Evolutionary conservation across 768 basidiomycete genomes (phyloP).

Genomic region (Tricholoma bakamatsutake): DNA sequence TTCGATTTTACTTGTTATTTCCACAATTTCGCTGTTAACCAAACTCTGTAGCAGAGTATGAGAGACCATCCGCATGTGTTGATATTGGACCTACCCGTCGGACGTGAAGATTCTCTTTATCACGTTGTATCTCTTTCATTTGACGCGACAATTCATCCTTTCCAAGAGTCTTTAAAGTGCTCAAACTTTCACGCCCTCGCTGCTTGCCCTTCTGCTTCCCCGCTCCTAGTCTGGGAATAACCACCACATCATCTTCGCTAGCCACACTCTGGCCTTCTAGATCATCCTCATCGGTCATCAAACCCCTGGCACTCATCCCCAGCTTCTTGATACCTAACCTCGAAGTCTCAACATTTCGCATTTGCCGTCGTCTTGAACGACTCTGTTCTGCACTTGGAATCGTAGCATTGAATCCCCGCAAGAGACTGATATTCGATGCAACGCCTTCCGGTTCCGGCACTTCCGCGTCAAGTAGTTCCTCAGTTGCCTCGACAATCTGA

Average conservation of each 20-base stretch:
- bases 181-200: constrained; percentile 61
- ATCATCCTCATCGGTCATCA: constrained; percentile 54
- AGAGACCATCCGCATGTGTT: neutral
- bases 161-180: constrained; percentile 64
- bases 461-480: constrained; percentile 64
- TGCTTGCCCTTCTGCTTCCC: constrained; percentile 40
- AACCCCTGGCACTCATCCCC: constrained; percentile 72
- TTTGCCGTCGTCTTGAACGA: constrained; percentile 68
- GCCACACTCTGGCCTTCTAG: constrained; percentile 54
- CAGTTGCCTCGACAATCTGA: constrained; percentile 76
- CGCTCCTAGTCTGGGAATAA: constrained; percentile 41
- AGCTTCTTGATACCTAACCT: constrained; percentile 74
- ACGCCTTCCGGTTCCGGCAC: constrained; percentile 72
- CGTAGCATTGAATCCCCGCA: constrained; percentile 92
- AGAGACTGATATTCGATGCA: constrained; percentile 69
- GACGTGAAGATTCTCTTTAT: constrained; percentile 91
- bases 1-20: constrained; percentile 87
- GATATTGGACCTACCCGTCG: constrained; percentile 55
- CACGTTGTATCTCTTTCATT: constrained; percentile 77
- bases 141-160: constrained; percentile 83
- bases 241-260: constrained; percentile 74
- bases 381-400: constrained; percentile 85
- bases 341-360: constrained; percentile 73
- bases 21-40: constrained; percentile 79
- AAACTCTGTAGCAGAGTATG: constrained; percentile 51